Base-by-base conservation (phyloP, 1,139 yeast species). In the Arxiozyma slooffiae region DNA sequence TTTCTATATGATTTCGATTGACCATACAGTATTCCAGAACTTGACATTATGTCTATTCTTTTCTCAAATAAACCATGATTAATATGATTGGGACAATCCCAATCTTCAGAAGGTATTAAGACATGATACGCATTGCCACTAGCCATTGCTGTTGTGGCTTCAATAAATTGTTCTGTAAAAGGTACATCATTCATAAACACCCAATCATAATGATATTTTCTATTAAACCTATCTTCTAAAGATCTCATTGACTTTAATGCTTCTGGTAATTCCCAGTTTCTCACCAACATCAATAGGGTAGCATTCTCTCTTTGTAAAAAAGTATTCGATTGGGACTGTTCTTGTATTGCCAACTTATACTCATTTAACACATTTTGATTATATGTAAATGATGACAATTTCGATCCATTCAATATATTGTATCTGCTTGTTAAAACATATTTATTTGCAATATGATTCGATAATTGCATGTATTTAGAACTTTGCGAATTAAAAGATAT, bases 161-260 rank as follows among this genome's bases (percentile, higher is more conserved):
- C 67, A 30, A 75, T 82, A 65, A 90, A 88, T 46, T 80, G 80
- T 0, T 76, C 78, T 7, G 80, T 78, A 64, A 90, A 89, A 4
- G 83, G 84, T 39, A 79, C 87, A 61, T 90, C 95, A 62, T 90
- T 90, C 48, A 90, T 66, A 60, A 90, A 89, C 1, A 88, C 84
- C 96, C 96, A 90, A 4, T 95, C 92, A 60, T 84, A 85, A 48
- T 79, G 74, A 60, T 73, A 83, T 68, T 81, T 74, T 51, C 73
- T 77, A 60, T 84, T 83, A 65, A 84, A 84, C 52, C 84, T 75
- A 52, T 84, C 80, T 60, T 84, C 90, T 38, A 85, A 72, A 39
- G 79, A 73, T 52, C 89, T 72, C 71, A 85, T 83, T 1, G 90
- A 75, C 55, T 73, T 71, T 51, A 84, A 69, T 16, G 88, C 84